Evolutionary conservation across 208 protist species (phyloP).

Genomic region (Porcisia hertigi): DNA sequence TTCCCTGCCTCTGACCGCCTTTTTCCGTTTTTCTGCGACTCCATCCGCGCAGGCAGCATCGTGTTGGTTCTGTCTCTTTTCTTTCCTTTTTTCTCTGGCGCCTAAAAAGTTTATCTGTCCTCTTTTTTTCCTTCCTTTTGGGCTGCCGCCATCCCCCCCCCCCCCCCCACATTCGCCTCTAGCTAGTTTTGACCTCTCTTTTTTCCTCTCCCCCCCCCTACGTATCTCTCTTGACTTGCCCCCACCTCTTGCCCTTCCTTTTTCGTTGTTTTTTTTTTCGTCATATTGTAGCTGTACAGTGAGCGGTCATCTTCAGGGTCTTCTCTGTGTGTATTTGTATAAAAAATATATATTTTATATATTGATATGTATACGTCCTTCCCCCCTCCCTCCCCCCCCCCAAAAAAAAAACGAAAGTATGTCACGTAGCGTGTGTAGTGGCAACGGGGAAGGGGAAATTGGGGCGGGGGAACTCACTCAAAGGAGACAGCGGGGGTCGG

Average conservation of each 20-base stretch:
- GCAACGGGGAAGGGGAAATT: background rate
- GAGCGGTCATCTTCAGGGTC: background rate
- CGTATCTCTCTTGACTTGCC: background rate
- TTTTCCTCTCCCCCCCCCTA: background rate
- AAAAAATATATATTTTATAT: too few species aligned
- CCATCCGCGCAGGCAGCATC: constrained; percentile 1
- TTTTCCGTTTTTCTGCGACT: background rate
- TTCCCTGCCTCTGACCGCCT: background rate
- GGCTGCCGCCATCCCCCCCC: background rate
- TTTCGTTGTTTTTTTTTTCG: background rate
- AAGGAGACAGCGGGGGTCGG: background rate
- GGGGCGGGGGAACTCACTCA: too few species aligned
- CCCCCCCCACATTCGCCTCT: background rate
- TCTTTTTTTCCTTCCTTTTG: constrained; percentile 6
- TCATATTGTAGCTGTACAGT: background rate
- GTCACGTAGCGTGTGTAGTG: background rate
- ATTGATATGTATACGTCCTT: too few species aligned
- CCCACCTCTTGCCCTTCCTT: background rate
- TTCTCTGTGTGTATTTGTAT: too few species aligned
- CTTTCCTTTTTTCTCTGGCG: background rate
- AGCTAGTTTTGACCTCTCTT: background rate
- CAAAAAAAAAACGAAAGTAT: too few species aligned
- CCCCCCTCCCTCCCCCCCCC: too few species aligned
- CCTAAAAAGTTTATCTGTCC: background rate
- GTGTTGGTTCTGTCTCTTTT: background rate